Conservation (phyloP, 768 basidiomycete genomes). For the Boletus rubescentipes region DNA sequence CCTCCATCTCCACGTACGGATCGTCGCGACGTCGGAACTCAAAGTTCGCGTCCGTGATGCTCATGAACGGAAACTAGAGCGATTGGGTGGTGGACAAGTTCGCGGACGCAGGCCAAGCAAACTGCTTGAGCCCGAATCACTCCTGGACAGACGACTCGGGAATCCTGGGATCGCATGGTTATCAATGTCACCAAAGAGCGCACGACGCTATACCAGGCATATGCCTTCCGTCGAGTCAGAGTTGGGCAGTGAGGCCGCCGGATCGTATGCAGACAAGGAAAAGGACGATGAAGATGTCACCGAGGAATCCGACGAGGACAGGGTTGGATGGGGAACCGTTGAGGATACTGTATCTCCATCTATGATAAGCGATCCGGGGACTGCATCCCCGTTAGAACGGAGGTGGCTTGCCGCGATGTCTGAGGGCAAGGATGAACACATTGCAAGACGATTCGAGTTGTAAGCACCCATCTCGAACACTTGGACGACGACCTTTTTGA, state of each 20-base stretch:
- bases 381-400: constrained; percentile 75
- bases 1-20: constrained; percentile 80
- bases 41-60: constrained; percentile 65
- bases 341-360: constrained; percentile 52
- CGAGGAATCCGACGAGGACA: constrained; percentile 47
- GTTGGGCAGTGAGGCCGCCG: constrained; percentile 39
- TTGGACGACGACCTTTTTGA: neutral
- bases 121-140: constrained; percentile 19
- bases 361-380: constrained; percentile 80
- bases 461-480: constrained; percentile 37
- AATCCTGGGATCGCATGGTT: constrained; percentile 43
- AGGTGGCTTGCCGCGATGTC: constrained; percentile 92
- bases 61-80: constrained; percentile 39
- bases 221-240: constrained; percentile 48
- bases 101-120: constrained; percentile 24
- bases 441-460: constrained; percentile 77
- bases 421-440: constrained; percentile 68
- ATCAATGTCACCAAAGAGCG: constrained; percentile 54
- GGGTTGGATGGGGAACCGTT: constrained; percentile 48
- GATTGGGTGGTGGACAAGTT: constrained; percentile 9
- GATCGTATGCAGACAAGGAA: constrained; percentile 31
- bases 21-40: constrained; percentile 74
- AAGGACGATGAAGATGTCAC: constrained; percentile 31
- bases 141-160: constrained; percentile 13
- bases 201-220: constrained; percentile 45